These are phyloP conservation scores for Clarireedia hainanense DNA, from an alignment of 2,329 filamentous ascomycete genomes.

Conservation along the genomic window DNA sequence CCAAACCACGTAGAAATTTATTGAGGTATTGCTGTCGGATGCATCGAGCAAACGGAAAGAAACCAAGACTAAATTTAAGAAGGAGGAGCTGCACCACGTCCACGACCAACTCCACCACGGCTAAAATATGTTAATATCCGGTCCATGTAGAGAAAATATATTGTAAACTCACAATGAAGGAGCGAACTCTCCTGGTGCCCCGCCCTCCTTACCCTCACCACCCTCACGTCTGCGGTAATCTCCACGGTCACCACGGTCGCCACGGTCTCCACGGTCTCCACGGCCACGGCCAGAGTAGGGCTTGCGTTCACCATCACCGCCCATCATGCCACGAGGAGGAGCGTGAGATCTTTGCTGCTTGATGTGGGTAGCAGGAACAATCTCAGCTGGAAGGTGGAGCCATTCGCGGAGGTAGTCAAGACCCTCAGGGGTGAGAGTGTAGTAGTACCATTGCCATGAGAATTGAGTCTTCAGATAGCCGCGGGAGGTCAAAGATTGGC, in stretches of 20 bases:
- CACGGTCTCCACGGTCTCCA: slow-evolving; percentile 55
- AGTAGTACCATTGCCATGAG: slow-evolving; percentile 99
- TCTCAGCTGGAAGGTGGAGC: slow-evolving; percentile 99
- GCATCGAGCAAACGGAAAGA: slow-evolving; percentile 28
- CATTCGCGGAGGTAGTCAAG: slow-evolving; percentile 99
- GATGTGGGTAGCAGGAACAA: slow-evolving; percentile 99
- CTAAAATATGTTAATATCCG: slow-evolving; percentile 34
- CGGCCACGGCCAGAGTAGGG: slow-evolving; percentile 74
- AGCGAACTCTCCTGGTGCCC: slow-evolving; percentile 84
- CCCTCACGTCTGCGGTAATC: slow-evolving; percentile 88
- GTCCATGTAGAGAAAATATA: neutral
- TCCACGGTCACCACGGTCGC: slow-evolving; percentile 72
- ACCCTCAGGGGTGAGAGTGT: slow-evolving; percentile 98
- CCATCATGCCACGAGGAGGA: slow-evolving; percentile 91
- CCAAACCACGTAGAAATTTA: slow-evolving; percentile 31
- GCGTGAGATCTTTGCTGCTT: slow-evolving; percentile 99
- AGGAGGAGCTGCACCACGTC: slow-evolving; percentile 55
- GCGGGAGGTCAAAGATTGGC: slow-evolving; percentile 95
- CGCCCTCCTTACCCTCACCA: slow-evolving; percentile 70
- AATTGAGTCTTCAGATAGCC: slow-evolving; percentile 99
- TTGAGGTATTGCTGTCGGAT: slow-evolving; percentile 30
- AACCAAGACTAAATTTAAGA: slow-evolving; percentile 24
- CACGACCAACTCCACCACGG: slow-evolving; percentile 86
- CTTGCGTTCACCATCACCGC: slow-evolving; percentile 71
- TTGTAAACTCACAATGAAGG: slow-evolving; percentile 66